A percentile compares a stretch with the other conserved stretches of the same genome.
Conservation (phyloP, 768 basidiomycete genomes). For the Suillus variegatus region DNA sequence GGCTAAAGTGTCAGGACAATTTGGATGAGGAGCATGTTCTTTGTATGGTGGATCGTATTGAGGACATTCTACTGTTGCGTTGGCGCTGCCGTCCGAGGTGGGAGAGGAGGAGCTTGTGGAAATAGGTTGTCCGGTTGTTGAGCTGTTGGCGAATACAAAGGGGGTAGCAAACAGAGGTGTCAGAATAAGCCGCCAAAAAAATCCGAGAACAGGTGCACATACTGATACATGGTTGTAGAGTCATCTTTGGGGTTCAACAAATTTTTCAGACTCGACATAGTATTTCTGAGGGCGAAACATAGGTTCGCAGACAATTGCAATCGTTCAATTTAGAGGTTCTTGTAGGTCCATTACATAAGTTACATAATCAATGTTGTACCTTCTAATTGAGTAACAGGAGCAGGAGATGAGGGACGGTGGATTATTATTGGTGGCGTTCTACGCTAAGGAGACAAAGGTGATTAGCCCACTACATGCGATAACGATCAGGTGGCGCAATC, state of each 20-base stretch:
- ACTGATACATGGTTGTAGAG: slow-evolving; percentile 44
- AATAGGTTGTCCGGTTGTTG: slow-evolving; percentile 19
- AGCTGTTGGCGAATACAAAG: slow-evolving; percentile 33
- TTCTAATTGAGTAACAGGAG: background rate
- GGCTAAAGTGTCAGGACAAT: slow-evolving; percentile 76
- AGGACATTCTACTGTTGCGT: slow-evolving; percentile 25
- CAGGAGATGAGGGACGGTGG: background rate
- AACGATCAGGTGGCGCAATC: slow-evolving; percentile 17
- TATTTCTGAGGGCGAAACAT: slow-evolving; percentile 24
- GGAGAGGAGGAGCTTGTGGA: slow-evolving; percentile 38
- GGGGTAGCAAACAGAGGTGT: slow-evolving; percentile 19
- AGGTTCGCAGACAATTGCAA: slow-evolving; percentile 12
- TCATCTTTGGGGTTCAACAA: slow-evolving; percentile 57
- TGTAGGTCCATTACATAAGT: slow-evolving; percentile 33
- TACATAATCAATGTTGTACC: slow-evolving; percentile 25
- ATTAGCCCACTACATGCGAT: slow-evolving; percentile 21
- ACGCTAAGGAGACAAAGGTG: background rate
- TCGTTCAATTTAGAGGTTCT: slow-evolving; percentile 23
- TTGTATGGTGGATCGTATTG: slow-evolving; percentile 28
- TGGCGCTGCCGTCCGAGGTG: slow-evolving; percentile 34
- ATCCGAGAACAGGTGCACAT: slow-evolving; percentile 21
- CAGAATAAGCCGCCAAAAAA: slow-evolving; percentile 10
- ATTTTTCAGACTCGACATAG: slow-evolving; percentile 58
- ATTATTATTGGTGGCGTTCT: slow-evolving; percentile 7
- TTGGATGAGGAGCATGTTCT: slow-evolving; percentile 65